A percentile compares a stretch with the other conserved stretches of the same genome.
Evolutionary conservation across 2,329 filamentous ascomycete genomes (phyloP).

Genomic region (Claviceps citrina): DNA sequence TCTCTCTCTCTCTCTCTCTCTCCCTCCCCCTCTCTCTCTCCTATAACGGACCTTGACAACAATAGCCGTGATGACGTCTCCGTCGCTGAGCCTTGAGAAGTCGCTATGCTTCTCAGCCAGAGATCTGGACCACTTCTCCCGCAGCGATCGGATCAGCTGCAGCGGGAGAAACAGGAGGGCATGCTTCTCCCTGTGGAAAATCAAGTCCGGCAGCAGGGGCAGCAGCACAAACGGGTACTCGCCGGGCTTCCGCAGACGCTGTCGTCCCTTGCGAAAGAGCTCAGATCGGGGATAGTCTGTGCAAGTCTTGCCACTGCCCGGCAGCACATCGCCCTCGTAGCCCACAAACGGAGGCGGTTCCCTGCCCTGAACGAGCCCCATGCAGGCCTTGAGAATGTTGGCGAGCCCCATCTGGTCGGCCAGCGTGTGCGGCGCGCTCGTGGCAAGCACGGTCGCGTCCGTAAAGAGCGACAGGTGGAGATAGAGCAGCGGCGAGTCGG

Average conservation of each 20-base stretch:
- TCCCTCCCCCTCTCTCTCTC: background rate
- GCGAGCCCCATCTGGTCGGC: constrained; percentile 3
- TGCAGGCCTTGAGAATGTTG: constrained; percentile 4
- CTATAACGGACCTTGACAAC: constrained; percentile 4
- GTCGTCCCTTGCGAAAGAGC: background rate
- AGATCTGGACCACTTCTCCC: background rate
- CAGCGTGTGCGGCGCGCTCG: background rate
- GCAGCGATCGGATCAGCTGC: background rate
- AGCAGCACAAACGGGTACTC: constrained; percentile 1
- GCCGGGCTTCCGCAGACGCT: background rate
- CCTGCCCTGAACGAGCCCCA: background rate
- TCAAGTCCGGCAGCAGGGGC: background rate
- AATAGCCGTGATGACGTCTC: constrained; percentile 6
- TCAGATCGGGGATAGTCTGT: background rate
- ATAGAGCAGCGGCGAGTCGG: constrained; percentile 1
- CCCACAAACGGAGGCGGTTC: constrained; percentile 2
- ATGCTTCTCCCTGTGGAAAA: background rate
- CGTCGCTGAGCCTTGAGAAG: constrained; percentile 3
- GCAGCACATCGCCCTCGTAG: constrained; percentile 3
- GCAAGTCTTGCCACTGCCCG: constrained; percentile 1
- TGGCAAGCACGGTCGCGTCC: constrained; percentile 1
- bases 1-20: too few relatives aligned
- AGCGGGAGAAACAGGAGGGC: constrained; percentile 2
- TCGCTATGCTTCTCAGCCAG: constrained; percentile 1
- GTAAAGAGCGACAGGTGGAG: constrained; percentile 3